Evolutionary conservation across 805 yeast genomes (phyloP).

Genomic region (Zygoascus bituminiphila): DNA sequence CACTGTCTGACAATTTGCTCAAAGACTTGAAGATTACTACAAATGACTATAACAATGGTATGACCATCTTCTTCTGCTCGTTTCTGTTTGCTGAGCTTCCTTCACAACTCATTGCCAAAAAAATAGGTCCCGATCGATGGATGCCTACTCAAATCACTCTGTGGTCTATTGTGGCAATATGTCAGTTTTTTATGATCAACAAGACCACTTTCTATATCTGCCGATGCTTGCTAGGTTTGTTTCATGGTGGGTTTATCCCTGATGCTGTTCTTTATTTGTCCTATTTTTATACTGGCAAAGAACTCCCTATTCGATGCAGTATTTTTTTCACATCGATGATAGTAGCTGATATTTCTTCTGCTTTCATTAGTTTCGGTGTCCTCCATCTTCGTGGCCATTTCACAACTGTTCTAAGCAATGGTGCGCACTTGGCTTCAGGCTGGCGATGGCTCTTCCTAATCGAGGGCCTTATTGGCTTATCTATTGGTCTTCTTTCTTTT

Average conservation of each 20-base stretch:
- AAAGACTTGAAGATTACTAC: slow-evolving; percentile 45
- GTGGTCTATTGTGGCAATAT: slow-evolving; percentile 54
- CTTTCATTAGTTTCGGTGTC: slow-evolving; percentile 47
- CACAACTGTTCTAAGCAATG: slow-evolving; percentile 19
- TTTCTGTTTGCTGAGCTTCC: slow-evolving; percentile 61
- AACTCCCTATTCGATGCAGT: slow-evolving; percentile 50
- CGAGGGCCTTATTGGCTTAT: slow-evolving; percentile 51
- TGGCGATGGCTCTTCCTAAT: slow-evolving; percentile 63
- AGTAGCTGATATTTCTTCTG: slow-evolving; percentile 37
- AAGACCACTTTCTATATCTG: slow-evolving; percentile 39
- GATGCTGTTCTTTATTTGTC: slow-evolving; percentile 56
- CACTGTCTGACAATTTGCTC: slow-evolving; percentile 48
- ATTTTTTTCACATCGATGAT: slow-evolving; percentile 53
- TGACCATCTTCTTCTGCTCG: slow-evolving; percentile 45
- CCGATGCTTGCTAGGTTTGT: slow-evolving; percentile 41
- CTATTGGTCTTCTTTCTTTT: slow-evolving; percentile 41
- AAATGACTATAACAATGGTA: slow-evolving; percentile 51
- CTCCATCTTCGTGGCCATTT: slow-evolving; percentile 39
- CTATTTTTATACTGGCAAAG: slow-evolving; percentile 54
- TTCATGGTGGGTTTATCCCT: slow-evolving; percentile 65
- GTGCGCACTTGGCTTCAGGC: slow-evolving; percentile 30
- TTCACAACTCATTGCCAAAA: slow-evolving; percentile 56
- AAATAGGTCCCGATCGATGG: slow-evolving; percentile 56
- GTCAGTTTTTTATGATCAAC: slow-evolving; percentile 40
- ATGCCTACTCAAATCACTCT: slow-evolving; percentile 49